phyloP scores from a whole-genome alignment of 768 basidiomycete genomes.

The Tubosaeta sp. region DNA sequence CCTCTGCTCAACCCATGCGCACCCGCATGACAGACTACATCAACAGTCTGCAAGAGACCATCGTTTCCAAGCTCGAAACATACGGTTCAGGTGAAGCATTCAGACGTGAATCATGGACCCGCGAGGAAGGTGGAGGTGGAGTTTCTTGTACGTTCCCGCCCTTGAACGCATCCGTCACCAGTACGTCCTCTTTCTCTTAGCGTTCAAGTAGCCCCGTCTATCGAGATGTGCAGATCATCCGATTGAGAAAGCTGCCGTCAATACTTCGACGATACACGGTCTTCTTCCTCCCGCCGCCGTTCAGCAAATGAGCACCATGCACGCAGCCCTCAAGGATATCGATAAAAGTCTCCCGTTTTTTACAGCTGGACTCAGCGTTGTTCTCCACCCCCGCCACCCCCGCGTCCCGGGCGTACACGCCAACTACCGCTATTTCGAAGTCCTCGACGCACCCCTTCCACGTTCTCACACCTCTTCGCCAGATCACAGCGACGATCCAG shows the following conservation, averaged over 20 bases:
- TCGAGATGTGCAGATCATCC: slow-evolving; percentile 5
- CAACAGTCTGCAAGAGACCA: slow-evolving; percentile 17
- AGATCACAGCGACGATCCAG: background rate
- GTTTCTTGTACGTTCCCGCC: slow-evolving; percentile 17
- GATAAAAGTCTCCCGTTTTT: slow-evolving; percentile 13
- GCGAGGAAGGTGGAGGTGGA: slow-evolving; percentile 16
- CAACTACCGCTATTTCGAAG: slow-evolving; percentile 27
- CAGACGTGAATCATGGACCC: slow-evolving; percentile 15
- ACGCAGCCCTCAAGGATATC: slow-evolving; percentile 14
- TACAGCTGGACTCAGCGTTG: slow-evolving; percentile 17
- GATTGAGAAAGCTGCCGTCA: slow-evolving; percentile 21
- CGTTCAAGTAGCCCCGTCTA: no score
- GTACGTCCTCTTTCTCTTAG: background rate
- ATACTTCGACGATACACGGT: slow-evolving; percentile 17
- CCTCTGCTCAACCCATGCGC: slow-evolving; percentile 14
- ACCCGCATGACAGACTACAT: slow-evolving; percentile 11
- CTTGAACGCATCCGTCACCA: background rate
- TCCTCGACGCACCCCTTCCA: slow-evolving; percentile 9
- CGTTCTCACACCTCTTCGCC: no score
- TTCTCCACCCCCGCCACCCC: slow-evolving; percentile 24
- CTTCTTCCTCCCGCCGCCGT: slow-evolving; percentile 18
- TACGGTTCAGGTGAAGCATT: slow-evolving; percentile 10
- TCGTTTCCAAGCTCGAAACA: slow-evolving; percentile 20
- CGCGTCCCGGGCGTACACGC: slow-evolving; percentile 17
- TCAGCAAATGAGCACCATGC: slow-evolving; percentile 20